phyloP scores from a whole-genome alignment of 176 grass and related monocot species.

The Triticum urartu region DNA sequence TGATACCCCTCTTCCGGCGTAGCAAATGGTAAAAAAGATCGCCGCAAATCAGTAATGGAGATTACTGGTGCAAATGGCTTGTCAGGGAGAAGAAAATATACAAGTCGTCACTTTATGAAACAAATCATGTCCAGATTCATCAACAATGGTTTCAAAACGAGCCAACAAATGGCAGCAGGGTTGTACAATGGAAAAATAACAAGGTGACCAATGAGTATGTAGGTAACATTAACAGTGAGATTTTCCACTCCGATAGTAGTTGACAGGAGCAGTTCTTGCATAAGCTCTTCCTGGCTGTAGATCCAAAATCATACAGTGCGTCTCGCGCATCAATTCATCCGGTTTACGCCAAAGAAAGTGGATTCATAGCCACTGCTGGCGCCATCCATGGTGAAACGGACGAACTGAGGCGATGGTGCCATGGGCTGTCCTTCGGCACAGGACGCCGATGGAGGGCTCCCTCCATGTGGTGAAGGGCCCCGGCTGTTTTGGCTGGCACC shows the following conservation, averaged over 20 bases:
- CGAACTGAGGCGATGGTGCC: constrained; percentile 24
- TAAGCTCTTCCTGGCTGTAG: constrained; percentile 6
- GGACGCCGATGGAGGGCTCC: constrained; percentile 25
- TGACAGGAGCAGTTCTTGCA: constrained; percentile 27
- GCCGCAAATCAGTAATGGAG: not conserved
- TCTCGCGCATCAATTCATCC: constrained; percentile 32
- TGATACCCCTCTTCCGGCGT: not conserved
- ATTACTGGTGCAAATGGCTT: not conserved
- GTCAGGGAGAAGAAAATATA: not conserved
- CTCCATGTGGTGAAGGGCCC: constrained; percentile 34
- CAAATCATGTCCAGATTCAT: constrained; percentile 19
- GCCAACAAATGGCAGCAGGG: not conserved
- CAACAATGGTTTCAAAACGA: not conserved
- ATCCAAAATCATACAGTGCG: not conserved
- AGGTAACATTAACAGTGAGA: constrained; percentile 23
- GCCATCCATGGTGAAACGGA: constrained; percentile 43
- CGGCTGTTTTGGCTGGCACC: constrained; percentile 33
- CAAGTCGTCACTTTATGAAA: not conserved
- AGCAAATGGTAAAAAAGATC: not conserved
- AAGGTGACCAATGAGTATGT: constrained; percentile 16
- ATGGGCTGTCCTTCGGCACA: constrained; percentile 33
- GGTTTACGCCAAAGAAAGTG: constrained; percentile 42
- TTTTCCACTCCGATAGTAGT: not conserved
- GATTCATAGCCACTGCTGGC: constrained; percentile 32
- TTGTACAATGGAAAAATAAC: constrained; percentile 9